Conservation (phyloP, 768 basidiomycete species). For the Tulasnella sp. region DNA sequence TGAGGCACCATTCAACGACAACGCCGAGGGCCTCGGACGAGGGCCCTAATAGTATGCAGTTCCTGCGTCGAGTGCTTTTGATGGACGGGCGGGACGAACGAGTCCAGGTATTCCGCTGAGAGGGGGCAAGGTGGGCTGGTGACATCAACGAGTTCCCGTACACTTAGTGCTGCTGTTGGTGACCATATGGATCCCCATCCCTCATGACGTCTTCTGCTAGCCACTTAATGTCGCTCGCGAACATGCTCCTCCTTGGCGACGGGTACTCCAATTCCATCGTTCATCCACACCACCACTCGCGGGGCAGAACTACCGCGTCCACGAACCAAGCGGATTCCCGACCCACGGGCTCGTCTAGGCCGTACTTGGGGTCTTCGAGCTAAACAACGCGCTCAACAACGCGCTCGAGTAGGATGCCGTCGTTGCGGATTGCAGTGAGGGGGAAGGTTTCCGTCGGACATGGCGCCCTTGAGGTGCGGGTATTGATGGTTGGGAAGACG, state of each 20-base stretch:
- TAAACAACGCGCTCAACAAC: too few species aligned
- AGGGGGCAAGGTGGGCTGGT: neutral
- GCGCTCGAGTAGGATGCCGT: neutral
- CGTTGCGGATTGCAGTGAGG: neutral
- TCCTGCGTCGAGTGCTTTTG: neutral
- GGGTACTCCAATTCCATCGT: too few species aligned
- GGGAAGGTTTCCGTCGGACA: neutral
- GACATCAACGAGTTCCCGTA: neutral
- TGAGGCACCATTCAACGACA: neutral
- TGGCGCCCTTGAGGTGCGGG: too few species aligned
- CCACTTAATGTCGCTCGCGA: neutral
- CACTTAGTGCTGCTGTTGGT: neutral
- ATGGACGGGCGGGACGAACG: neutral
- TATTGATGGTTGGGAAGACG: too few species aligned
- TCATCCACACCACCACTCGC: neutral
- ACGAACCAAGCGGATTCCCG: too few species aligned
- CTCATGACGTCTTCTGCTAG: neutral
- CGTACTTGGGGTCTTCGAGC: too few species aligned
- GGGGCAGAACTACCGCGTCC: too few species aligned
- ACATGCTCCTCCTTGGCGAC: neutral
- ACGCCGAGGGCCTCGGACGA: neutral
- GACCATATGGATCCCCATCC: neutral
- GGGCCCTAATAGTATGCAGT: neutral
- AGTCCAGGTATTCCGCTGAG: neutral
- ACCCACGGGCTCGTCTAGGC: too few species aligned